Base-by-base conservation (phyloP, 1,284 basidiomycete genomes). In the Austroboletus niveus region DNA sequence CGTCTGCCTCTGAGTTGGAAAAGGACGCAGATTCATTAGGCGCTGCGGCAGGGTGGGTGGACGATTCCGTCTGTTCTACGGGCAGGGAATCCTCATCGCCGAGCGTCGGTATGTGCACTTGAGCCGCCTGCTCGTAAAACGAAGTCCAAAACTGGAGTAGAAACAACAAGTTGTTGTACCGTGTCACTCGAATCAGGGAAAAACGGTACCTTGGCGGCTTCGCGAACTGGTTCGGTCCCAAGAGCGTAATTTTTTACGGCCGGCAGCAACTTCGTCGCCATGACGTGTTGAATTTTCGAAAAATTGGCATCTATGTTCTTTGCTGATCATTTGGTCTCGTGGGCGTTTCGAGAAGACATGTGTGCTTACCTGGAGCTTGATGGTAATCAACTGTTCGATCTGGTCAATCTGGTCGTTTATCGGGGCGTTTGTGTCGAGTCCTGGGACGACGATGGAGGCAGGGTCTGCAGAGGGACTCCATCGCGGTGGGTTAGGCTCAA, bases 281-380 rank as follows among this genome's bases (percentile, higher is more conserved):
- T 79, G n/a, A 92, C 73, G 65, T 93, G 82, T 63, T 97, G 92
- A 48, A 94, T 90, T 59, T 81, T 88, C 0, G 94, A 88, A 69
- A 97, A 94, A 68, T 95, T 94, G 53, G 92, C 90, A 65, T 98
- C 94, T 62, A 96, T 89, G 65, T 95, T 91, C 84, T 97, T 74
- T 7, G 43, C 39, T 42, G 50, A 60, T 57, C 54, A 55, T 62
- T 54, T 42, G 48, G 42, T 42, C 32, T 43, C 40, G 46, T 45
- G 46, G 47, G n/a, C 11, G 10, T 15, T 5, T 27, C 12, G 14
- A 24, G 10, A 15, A 8, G 42, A 34, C 42, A 32, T 34, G 45
- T 5, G 43, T 17, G 49, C 57, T 50, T 50, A 88, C 89, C 80
- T 91, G 88, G 29, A 92, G 73, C 63, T 87, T 89, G 45, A 96